Base-by-base conservation (phyloP, 2,329 filamentous ascomycete genomes). In the Penicillium sp. region DNA sequence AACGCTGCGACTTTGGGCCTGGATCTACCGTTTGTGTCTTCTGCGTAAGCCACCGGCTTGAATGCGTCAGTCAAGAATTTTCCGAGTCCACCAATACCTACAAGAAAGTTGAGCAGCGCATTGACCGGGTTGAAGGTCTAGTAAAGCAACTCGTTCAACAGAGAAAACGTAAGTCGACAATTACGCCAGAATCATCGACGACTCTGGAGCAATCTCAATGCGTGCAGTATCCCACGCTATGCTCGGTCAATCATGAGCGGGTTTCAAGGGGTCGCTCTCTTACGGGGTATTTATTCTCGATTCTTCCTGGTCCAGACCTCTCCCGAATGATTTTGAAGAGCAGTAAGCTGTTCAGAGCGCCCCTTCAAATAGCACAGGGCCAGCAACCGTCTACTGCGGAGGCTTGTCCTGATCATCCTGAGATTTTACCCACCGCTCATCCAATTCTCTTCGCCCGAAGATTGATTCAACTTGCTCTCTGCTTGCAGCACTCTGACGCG, bases 1-100 rank as follows among this genome's bases (percentile, higher is more conserved):
- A 78, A 5, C 70, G 74, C 2, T 84, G 81, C 61, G 74, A 72
- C 15, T 78, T 80, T 53, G 64, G 68, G 10, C 61, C 70, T 3
- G 62, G 71, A 4, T 58, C 67, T 3, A 51, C 66, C 3, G 58
- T 75, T 2, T 83, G 81, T 52, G 65, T 74, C 28, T 74, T 71
- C 2, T 84, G 81, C 56, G 65, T 69, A 18, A 64, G 74, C 6
- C 74, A 81, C 0, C 70, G 74, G 1, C 68, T 71, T 0, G 56
- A 58, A 36, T 67, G 65, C 44, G 42, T 60, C 31, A 60, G 63
- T 26, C 65, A 67, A 42, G 59, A 56, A 3, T 49, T 52, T 36
- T 12, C 46, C 16, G 52, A 56, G 3, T 16, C 31, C 12, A 21
- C 31, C 12, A 29, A 44, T 7, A 9, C 16, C 15, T 28, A 38